Conservation (phyloP, 1,284 basidiomycete species). For the Cutaneotrichosporon cavernicola region DNA sequence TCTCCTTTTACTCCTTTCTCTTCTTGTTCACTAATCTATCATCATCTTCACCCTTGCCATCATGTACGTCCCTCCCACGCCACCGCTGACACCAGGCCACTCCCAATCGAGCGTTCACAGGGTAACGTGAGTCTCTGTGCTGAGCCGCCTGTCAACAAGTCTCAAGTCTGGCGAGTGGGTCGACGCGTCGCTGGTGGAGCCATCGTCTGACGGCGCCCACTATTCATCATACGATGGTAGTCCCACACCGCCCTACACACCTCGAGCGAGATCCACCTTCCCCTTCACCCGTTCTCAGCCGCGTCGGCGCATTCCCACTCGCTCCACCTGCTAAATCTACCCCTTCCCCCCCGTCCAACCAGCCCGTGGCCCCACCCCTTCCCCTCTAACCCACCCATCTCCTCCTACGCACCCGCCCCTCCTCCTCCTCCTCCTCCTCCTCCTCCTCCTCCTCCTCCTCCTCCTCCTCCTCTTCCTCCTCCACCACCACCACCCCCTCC, state of each 20-base stretch:
- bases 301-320: not conserved
- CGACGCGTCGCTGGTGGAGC: not conserved
- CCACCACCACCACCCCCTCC: not conserved
- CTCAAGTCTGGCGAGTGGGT: not conserved
- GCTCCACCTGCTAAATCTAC: no score
- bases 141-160: no score
- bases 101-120: slow-evolving; percentile 29
- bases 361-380: no score
- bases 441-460: not conserved
- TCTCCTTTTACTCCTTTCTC: not conserved
- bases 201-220: not conserved
- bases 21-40: not conserved
- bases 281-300: not conserved
- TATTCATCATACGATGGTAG: no score
- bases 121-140: slow-evolving; percentile 24
- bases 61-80: not conserved
- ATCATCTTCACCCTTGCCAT: not conserved
- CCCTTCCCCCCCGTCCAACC: not conserved
- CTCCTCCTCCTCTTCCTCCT: not conserved
- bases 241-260: no score
- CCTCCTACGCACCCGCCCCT: not conserved
- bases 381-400: no score
- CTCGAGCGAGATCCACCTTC: no score
- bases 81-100: slow-evolving; percentile 22
- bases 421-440: not conserved